Evolutionary conservation across 225 moss, liverwort and hornwort genomes (phyloP), one percentile per base, ranked within the genome.

Genomic region (Physcomitrellopsis africana): DNA sequence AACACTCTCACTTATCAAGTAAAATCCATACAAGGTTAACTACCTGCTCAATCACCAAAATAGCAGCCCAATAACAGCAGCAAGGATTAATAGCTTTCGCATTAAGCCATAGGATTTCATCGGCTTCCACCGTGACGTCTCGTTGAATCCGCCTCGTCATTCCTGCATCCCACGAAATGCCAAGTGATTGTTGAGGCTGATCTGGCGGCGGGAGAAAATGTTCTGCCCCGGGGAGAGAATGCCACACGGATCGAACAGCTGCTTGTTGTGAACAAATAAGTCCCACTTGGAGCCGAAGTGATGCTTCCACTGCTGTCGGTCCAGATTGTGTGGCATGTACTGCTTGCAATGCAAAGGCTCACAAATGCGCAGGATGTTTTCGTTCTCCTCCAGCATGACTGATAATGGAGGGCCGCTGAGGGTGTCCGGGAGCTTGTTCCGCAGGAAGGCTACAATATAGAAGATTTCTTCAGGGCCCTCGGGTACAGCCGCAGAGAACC

Each of bases 221-320:
- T 89, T 89, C 72, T 89, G 89, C 10, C 89, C 89, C 0, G 89
- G 89, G 7, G 84, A 79, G 67, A 89, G 82, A 45, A 89, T 81
- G 58, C 81, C 84, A 0, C 65, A 68, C 0, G 89, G 89, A 42
- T 89, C 89, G 9, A 86, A 89, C 64, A 63, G 20, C 63, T 81
- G 84, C 72, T 89, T 89, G 80, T 82, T 81, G 54, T 86, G 86
- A 0, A 84, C 80, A 46, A 86, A 82, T 32, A 11, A 14, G 51
- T 86, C 81, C 89, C 89, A 89, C 11, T 86, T 83, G 13, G 82
- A 74, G 1, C 86, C 89, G 0, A 89, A 89, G 76, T 89, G 89
- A 46, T 65, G 74, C 81, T 82, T 80, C 89, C 89, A 89, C 9
- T 89, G 86, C 0, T 26, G 9, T 20, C 67, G 81, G 7, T 80